A percentile compares a stretch with the other conserved stretches of the same genome.
Evolutionary conservation across 169 alveolate species (phyloP).

Genomic region (Eimeria necatrix): DNA sequence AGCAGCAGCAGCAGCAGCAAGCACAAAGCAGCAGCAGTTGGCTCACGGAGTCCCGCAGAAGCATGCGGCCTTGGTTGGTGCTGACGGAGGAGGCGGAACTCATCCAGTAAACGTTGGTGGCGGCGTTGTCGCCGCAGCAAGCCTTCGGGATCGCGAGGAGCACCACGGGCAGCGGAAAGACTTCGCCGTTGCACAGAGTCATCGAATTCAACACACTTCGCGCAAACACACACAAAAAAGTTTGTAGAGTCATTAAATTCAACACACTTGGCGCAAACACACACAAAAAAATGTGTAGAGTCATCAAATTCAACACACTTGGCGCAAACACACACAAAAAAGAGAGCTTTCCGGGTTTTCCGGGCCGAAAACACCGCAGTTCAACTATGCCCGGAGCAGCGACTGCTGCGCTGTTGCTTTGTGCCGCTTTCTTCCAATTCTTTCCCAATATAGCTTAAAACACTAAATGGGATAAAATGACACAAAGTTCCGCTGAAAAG

Average conservation of each 20-base stretch:
- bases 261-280: neutral
- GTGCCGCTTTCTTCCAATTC: no score
- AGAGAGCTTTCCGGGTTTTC: no score
- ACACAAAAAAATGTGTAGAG: neutral
- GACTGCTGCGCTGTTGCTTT: no score
- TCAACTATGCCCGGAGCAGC: no score
- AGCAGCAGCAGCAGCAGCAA: neutral
- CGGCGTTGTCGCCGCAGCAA: conserved; percentile 60
- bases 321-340: no score
- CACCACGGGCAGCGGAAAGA: conserved; percentile 83
- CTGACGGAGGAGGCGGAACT: neutral
- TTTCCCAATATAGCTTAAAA: no score
- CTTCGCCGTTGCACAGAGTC: conserved; percentile 81
- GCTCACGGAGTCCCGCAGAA: conserved; percentile 48
- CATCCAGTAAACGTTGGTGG: conserved; percentile 65
- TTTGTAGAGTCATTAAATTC: neutral
- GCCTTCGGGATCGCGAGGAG: conserved; percentile 77
- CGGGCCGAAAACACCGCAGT: no score
- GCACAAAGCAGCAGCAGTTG: neutral
- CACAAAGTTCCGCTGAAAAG: no score
- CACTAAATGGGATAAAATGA: no score
- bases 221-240: neutral
- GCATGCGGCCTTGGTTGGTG: conserved; percentile 9
- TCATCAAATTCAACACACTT: no score
- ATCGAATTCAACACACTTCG: conserved; percentile 77